These are phyloP conservation scores for Pistacia integerrima DNA, from an alignment of 345 rosid species.

Conservation along the genomic window DNA sequence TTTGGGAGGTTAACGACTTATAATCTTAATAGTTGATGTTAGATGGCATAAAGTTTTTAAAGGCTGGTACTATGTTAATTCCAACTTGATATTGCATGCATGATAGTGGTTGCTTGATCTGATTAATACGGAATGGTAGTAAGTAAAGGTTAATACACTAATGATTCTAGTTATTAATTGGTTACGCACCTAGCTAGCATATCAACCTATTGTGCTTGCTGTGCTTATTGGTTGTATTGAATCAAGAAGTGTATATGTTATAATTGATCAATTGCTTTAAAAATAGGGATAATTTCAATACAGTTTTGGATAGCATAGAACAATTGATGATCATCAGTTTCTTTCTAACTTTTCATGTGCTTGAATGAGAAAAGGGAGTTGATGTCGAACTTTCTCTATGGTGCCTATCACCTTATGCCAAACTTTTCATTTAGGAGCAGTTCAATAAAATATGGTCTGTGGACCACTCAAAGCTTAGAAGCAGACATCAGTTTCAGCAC, in stretches of 20 bases:
- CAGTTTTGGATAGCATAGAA: no score
- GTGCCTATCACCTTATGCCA: not conserved
- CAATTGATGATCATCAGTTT: no score
- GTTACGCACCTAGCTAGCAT: not conserved
- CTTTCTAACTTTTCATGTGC: not conserved
- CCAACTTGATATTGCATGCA: not conserved
- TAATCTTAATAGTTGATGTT: not conserved
- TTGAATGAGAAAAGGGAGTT: not conserved
- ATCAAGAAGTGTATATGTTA: not conserved
- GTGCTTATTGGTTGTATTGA: not conserved
- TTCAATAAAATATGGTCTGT: not conserved
- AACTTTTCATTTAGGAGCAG: not conserved
- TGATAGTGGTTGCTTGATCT: not conserved
- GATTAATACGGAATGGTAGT: not conserved
- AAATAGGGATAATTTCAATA: no score
- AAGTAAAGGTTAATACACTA: not conserved
- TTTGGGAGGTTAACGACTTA: not conserved
- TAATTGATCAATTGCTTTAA: not conserved
- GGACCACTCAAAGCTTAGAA: not conserved
- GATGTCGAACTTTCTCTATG: not conserved
- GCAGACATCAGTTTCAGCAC: not conserved
- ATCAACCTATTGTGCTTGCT: not conserved
- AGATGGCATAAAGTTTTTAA: not conserved
- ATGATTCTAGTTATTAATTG: not conserved
- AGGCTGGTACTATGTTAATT: no score